Evolutionary conservation across 228 moss, liverwort and hornwort genomes (phyloP).

Genomic region (Sphagnum magellanicum): DNA sequence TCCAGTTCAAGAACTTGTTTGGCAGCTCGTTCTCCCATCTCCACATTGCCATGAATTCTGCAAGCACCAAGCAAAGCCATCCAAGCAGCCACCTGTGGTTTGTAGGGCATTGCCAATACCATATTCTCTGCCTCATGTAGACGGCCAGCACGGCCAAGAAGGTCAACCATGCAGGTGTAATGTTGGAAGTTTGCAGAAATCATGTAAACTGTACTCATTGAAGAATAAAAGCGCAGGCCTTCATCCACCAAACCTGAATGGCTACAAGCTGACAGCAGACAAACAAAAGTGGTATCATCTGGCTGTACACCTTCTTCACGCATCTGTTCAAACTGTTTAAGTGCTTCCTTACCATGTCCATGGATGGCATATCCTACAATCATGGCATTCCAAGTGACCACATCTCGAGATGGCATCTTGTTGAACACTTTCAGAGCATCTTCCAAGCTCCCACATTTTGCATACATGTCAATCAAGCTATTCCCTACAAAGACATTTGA

Average conservation of each 20-base stretch:
- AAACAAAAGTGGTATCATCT: constrained; percentile 33
- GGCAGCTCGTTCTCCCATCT: constrained; percentile 7
- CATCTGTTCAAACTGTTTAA: constrained; percentile 18
- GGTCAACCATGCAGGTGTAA: constrained; percentile 31
- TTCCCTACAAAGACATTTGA: constrained; percentile 33
- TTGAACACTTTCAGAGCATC: constrained; percentile 33
- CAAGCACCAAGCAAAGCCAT: constrained; percentile 8
- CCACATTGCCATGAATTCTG: constrained; percentile 4
- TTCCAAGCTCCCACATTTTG: constrained; percentile 22
- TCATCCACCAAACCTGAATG: constrained; percentile 33
- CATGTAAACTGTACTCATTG: constrained; percentile 22
- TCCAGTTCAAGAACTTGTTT: background rate
- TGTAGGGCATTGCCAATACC: background rate
- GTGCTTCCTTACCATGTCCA: constrained; percentile 23
- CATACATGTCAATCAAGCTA: constrained; percentile 31
- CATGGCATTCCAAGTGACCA: constrained; percentile 42
- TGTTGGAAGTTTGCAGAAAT: constrained; percentile 29
- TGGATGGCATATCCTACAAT: constrained; percentile 37
- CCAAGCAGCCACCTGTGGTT: constrained; percentile 6
- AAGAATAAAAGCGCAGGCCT: constrained; percentile 13
- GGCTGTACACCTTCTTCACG: constrained; percentile 18
- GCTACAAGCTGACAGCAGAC: constrained; percentile 51
- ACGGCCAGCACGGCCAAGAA: constrained; percentile 6
- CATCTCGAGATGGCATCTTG: constrained; percentile 18
- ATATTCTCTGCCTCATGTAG: constrained; percentile 5